Evolutionary conservation across 495 filamentous ascomycete genomes (phyloP).

Genomic region (Haplographium delicatum): DNA sequence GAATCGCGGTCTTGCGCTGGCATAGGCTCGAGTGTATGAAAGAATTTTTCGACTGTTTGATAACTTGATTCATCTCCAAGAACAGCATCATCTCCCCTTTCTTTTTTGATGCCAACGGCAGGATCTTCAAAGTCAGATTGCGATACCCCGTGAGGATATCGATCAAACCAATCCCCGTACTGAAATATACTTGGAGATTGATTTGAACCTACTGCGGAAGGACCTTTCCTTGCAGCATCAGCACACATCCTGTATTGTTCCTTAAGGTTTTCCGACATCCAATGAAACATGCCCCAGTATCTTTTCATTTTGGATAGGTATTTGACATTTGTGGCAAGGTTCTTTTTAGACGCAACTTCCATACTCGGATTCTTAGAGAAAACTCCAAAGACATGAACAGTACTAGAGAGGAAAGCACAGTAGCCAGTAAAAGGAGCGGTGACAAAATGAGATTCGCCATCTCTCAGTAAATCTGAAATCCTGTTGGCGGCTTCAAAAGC

Average conservation of each 20-base stretch:
- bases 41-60: conserved; percentile 93
- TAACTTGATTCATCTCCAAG: conserved; percentile 82
- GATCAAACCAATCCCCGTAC: conserved; percentile 96
- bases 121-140: conserved; percentile 79
- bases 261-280: conserved; percentile 88
- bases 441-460: conserved; percentile 71
- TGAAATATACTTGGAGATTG: conserved; percentile 70
- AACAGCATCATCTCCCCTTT: conserved; percentile 72
- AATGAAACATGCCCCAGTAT: conserved; percentile 97
- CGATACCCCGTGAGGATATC: conserved; percentile 89
- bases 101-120: conserved; percentile 53
- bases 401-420: conserved; percentile 86
- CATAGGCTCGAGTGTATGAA: conserved; percentile 71
- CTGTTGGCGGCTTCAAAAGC: conserved; percentile 86
- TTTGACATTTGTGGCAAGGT: conserved; percentile 82
- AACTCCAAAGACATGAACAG: conserved; percentile 86
- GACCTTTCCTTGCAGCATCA: conserved; percentile 54
- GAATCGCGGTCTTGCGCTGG: conserved; percentile 37
- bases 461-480: conserved; percentile 78
- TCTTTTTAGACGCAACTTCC: conserved; percentile 72
- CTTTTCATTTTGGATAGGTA: conserved; percentile 93
- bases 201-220: conserved; percentile 28
- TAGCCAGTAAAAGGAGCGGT: conserved; percentile 92
- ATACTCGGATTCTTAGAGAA: conserved; percentile 77
- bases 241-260: conserved; percentile 83